Evolutionary conservation across 1,284 basidiomycete genomes (phyloP).

Genomic region (Tranzscheliella williamsii): DNA sequence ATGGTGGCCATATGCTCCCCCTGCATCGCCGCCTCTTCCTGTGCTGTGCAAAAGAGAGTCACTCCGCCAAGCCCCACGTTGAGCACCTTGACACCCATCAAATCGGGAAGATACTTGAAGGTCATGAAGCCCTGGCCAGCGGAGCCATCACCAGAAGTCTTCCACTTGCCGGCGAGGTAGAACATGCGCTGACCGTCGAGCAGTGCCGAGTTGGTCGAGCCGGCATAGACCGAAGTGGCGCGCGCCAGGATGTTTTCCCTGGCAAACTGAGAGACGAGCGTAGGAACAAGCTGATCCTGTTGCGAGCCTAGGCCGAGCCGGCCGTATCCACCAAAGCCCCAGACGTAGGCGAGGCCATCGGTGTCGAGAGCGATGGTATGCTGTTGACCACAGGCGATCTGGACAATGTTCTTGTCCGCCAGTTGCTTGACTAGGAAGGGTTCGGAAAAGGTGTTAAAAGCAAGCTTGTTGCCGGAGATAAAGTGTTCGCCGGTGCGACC

Average conservation of each 20-base stretch:
- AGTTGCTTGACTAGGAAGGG: slow-evolving; percentile 69
- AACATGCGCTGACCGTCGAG: slow-evolving; percentile 81
- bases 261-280: slow-evolving; percentile 53
- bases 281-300: slow-evolving; percentile 67
- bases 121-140: slow-evolving; percentile 39
- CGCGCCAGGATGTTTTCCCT: slow-evolving; percentile 69
- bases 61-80: slow-evolving; percentile 78
- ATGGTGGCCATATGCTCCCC: slow-evolving; percentile 69
- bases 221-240: slow-evolving; percentile 73
- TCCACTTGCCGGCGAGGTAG: slow-evolving; percentile 73
- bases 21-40: slow-evolving; percentile 64
- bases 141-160: slow-evolving; percentile 84
- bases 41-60: slow-evolving; percentile 80
- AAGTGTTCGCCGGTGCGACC: slow-evolving; percentile 87
- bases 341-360: slow-evolving; percentile 79
- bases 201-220: slow-evolving; percentile 79
- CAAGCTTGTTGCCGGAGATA: slow-evolving; percentile 77
- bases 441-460: slow-evolving; percentile 76
- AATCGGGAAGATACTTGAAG: slow-evolving; percentile 50
- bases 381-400: slow-evolving; percentile 83
- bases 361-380: slow-evolving; percentile 75
- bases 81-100: slow-evolving; percentile 52
- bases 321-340: slow-evolving; percentile 62
- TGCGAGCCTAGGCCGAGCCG: slow-evolving; percentile 72
- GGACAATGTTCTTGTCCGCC: slow-evolving; percentile 73